Evolutionary conservation across 2,329 filamentous ascomycete species (phyloP).

Genomic region (Penicillium digitatum): DNA sequence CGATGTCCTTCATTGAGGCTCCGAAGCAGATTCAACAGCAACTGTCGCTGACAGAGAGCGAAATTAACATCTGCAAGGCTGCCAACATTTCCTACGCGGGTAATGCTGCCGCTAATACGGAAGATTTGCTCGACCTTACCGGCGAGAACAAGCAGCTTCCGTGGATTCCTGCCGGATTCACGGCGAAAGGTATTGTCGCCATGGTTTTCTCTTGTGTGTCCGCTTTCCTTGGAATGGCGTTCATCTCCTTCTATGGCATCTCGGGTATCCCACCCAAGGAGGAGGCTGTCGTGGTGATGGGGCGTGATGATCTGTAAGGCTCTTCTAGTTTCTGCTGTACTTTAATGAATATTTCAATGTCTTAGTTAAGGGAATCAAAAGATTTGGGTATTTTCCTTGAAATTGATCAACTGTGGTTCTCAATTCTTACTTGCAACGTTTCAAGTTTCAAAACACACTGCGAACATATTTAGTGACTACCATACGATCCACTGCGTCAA

Average conservation of each 20-base stretch:
- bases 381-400: neutral
- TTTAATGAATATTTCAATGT: neutral
- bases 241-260: conserved; percentile 61
- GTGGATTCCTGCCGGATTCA: conserved; percentile 65
- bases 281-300: neutral
- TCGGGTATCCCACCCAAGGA: conserved; percentile 8
- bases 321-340: neutral
- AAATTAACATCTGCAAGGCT: conserved; percentile 56
- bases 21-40: conserved; percentile 59
- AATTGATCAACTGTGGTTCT: neutral
- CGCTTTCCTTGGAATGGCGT: conserved; percentile 64
- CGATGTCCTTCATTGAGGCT: conserved; percentile 61
- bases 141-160: conserved; percentile 57
- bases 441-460: no score
- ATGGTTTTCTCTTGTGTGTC: conserved; percentile 67
- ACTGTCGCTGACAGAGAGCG: conserved; percentile 59
- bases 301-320: neutral
- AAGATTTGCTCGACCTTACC: conserved; percentile 58
- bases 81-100: conserved; percentile 53
- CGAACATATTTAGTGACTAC: neutral
- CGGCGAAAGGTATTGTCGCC: conserved; percentile 66
- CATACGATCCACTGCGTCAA: neutral
- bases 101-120: conserved; percentile 71
- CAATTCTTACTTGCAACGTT: neutral
- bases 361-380: neutral